Conservation (phyloP, 176 grass and related monocot genomes). For the Sorghum bicolor region DNA sequence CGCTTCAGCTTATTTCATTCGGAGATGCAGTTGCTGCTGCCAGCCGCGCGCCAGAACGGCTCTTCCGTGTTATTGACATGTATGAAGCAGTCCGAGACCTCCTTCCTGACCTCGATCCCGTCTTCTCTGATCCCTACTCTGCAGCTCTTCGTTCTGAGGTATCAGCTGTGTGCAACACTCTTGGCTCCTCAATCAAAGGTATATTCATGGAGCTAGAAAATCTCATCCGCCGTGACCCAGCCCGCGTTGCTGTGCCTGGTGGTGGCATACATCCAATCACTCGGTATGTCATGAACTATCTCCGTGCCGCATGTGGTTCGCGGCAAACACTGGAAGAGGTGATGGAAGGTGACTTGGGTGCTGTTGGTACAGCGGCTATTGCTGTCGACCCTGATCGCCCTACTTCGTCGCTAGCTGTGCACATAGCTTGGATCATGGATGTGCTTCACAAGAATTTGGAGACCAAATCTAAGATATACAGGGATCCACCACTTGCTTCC, state of each 20-base stretch:
- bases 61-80: slow-evolving; percentile 96
- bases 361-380: slow-evolving; percentile 28
- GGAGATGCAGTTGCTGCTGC: slow-evolving; percentile 74
- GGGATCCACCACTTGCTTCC: slow-evolving; percentile 65
- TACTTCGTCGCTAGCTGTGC: slow-evolving; percentile 80
- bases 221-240: slow-evolving; percentile 90
- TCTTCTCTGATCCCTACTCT: slow-evolving; percentile 87
- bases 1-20: slow-evolving; percentile 74
- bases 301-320: slow-evolving; percentile 80
- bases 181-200: slow-evolving; percentile 79
- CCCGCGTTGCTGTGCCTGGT: slow-evolving; percentile 60
- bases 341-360: slow-evolving; percentile 74
- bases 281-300: slow-evolving; percentile 95
- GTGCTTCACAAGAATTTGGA: slow-evolving; percentile 92
- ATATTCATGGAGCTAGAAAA: slow-evolving; percentile 99
- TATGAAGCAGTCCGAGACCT: slow-evolving; percentile 88
- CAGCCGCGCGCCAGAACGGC: slow-evolving; percentile 75
- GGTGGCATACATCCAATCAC: slow-evolving; percentile 92
- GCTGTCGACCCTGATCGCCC: slow-evolving; percentile 74
- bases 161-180: slow-evolving; percentile 54
- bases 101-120: slow-evolving; percentile 73
- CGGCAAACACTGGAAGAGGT: slow-evolving; percentile 92
- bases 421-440: slow-evolving; percentile 99
- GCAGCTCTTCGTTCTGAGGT: slow-evolving; percentile 76
- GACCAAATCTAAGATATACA: slow-evolving; percentile 86